Base-by-base conservation (phyloP, 768 basidiomycete species). In the Hypsizygus marmoreus region DNA sequence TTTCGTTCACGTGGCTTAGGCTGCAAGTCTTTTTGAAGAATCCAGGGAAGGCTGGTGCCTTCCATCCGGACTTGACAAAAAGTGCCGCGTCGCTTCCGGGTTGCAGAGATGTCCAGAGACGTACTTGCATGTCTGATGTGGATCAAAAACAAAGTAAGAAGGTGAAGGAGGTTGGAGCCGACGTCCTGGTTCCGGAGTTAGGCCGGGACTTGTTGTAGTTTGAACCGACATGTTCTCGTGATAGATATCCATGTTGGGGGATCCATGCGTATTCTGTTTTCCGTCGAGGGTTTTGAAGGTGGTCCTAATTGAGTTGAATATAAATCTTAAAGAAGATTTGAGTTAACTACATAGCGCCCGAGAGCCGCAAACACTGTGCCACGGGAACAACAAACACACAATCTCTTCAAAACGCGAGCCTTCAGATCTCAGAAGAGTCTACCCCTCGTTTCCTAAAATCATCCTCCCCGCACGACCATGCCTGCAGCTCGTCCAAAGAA, bases 401-500 rank as follows among this genome's bases (percentile, higher is more conserved):
- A 54, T 58, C 56, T 58, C 60, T 53, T 68, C 64, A 69, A 68
- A 71, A 68, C 58, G 61, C 51, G 45, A 49, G 51, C 53, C 58
- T 55, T 56, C 53, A 41, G 45, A 37, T 56, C 45, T 43, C 56
- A 50, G 51, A 53, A 59, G 57, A 43, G 42, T 35, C 52, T 57
- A 58, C 61, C 61, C 65, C 61, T 57, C 65, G 55, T 60, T 53
- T 54, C 57, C 56, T 59, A 59, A 59, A 58, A 51, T 58, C 55
- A 60, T 53, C 58, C 53, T 61, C 59, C 51, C 59, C 63, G 50
- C 65, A 61, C 61, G 55, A 64, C 55, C 50, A 88, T 88, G 86
- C 81, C 86, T 66, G 77, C 73, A 57, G 74, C 79, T 51, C 79
- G 84, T 59, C 70, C 78, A 60, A 84, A 84, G 75, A 84, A 84